phyloP scores from a whole-genome alignment of 2,329 filamentous ascomycete genomes.

The Xylariaceae sp. region DNA sequence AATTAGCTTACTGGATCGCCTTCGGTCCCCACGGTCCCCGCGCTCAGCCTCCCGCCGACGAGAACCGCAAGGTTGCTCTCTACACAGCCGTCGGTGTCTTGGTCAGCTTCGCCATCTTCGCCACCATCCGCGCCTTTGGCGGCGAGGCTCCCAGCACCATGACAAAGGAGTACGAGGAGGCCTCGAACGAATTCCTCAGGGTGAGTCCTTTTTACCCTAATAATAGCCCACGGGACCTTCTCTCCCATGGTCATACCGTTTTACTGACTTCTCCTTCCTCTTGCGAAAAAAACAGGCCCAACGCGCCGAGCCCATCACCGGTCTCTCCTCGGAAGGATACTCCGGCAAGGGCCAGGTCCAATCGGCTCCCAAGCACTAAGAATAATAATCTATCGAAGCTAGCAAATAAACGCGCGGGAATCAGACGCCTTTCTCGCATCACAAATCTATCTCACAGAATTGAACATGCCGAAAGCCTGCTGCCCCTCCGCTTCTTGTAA shows the following conservation, averaged over 20 bases:
- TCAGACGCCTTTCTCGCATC: no score
- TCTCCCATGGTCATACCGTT: conserved; percentile 10
- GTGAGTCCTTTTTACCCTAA: conserved; percentile 48
- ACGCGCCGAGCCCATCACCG: conserved; percentile 81
- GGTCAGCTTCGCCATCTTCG: conserved; percentile 67
- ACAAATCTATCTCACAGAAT: no score
- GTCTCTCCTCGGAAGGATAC: conserved; percentile 75
- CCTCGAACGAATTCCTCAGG: conserved; percentile 87
- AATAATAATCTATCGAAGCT: no score
- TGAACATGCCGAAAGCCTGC: no score
- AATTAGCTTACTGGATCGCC: conserved; percentile 93
- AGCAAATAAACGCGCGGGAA: no score
- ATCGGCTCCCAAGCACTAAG: conserved; percentile 49
- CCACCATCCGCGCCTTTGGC: conserved; percentile 64
- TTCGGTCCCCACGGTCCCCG: conserved; percentile 96
- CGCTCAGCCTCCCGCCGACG: conserved; percentile 73
- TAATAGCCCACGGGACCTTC: background rate
- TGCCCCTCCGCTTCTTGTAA: no score
- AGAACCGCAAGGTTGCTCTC: conserved; percentile 71
- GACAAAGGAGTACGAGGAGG: conserved; percentile 96
- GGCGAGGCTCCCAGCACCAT: conserved; percentile 74
- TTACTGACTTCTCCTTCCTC: conserved; percentile 6
- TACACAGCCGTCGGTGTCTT: conserved; percentile 65
- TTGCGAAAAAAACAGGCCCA: conserved; percentile 67
- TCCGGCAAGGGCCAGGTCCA: conserved; percentile 74